Evolutionary conservation across 257 asterid species (phyloP), one percentile per base, ranked within the genome.

Genomic region (Verbascum thapsus): DNA sequence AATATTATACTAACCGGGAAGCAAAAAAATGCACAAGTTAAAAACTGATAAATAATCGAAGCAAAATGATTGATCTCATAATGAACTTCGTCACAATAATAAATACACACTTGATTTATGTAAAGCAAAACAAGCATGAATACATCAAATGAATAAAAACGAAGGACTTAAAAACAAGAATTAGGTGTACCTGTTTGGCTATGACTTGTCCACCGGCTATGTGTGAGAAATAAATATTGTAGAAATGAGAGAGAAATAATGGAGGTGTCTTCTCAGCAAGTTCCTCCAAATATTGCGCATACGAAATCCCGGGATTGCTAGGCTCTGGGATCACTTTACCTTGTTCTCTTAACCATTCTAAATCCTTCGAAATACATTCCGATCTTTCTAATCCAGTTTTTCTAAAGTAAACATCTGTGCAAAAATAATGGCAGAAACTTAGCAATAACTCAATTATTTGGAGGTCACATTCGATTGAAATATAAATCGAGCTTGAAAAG

Each of bases 181-280:
- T 69, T 40, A 51, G 13, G 5, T 10, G 57, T 70, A 91, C 98
- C 98, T 85, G 82, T 73, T 79, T 85, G 63, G 91, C 79, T 42
- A 92, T 82, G 47, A 89, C 85, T 75, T 89, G 97, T 66, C 97
- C 97, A 55, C 95, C 98, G 5, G 94, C 82, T 35, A 92, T 82
- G 76, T 89, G 96, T 20, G 97, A 81, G 83, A 88, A 92, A 78
- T 92, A 87, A 43, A 92, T 85, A 73, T 92, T 92, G 83, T 92
- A 92, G 32, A 89, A 89, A 64, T 92, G 97, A 74, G 82, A 63
- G 53, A 89, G 88, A 68, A 92, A 92, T 56, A 83, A 58, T 4
- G 89, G 85, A 30, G 96, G 97, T 53, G 81, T 83, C 66, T 67
- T 78, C 79, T 82, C 95, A 3, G 95, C 85, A 41, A 92, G 90